Percentiles rank a stretch among this genome's conserved stretches.
Conservation (phyloP, 2,329 filamentous ascomycete genomes). For the Moelleriella libera region DNA sequence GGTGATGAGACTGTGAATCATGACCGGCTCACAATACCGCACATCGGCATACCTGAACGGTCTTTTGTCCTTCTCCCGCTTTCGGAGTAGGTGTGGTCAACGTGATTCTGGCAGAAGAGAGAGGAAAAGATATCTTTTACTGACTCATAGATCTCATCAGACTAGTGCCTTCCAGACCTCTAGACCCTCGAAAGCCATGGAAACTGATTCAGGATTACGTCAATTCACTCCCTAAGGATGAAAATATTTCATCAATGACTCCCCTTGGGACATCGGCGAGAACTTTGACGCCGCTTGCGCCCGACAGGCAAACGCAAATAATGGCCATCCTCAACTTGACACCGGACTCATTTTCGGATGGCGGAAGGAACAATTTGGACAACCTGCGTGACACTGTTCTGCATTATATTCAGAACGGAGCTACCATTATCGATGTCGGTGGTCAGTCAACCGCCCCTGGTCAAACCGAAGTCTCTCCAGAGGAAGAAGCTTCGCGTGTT, state of each 20-base stretch:
- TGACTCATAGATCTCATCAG: constrained; percentile 15
- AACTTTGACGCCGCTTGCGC: constrained; percentile 43
- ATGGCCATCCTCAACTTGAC: constrained; percentile 96
- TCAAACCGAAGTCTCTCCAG: constrained; percentile 49
- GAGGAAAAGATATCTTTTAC: not conserved
- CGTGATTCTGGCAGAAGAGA: not conserved
- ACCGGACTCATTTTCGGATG: constrained; percentile 94
- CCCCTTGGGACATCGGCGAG: constrained; percentile 31
- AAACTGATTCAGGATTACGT: constrained; percentile 46
- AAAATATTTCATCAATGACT: constrained; percentile 43
- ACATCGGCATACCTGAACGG: constrained; percentile 71
- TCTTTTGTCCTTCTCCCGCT: constrained; percentile 89
- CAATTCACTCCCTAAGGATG: constrained; percentile 37
- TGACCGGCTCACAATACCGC: constrained; percentile 69
- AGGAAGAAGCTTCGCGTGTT: constrained; percentile 66
- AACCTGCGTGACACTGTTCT: constrained; percentile 46
- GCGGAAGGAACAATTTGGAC: constrained; percentile 45
- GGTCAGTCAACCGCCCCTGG: constrained; percentile 84
- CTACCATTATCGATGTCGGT: constrained; percentile 80
- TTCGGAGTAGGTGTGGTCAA: constrained; percentile 44
- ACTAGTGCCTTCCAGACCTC: constrained; percentile 38
- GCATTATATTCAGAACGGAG: constrained; percentile 51
- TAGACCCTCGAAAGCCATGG: constrained; percentile 42
- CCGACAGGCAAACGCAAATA: constrained; percentile 53
- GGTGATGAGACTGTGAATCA: constrained; percentile 50